Base-by-base conservation (phyloP, 179 eudicot genomes). In the Corrigiola litoralis region DNA sequence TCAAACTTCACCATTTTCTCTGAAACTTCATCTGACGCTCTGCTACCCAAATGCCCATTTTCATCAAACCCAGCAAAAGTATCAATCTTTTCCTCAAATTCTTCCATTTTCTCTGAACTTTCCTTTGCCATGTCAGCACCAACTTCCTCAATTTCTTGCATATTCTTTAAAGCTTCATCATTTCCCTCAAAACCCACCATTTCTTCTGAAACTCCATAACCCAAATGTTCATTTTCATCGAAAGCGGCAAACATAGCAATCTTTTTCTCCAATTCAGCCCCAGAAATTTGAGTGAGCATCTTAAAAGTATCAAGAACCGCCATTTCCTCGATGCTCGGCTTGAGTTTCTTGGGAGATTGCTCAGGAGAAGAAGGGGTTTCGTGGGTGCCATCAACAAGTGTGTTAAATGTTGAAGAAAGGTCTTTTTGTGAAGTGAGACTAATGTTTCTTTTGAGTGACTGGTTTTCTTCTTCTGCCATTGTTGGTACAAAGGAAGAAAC, bases 261-360 rank as follows among this genome's bases (percentile, higher is more conserved):
- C 21, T 36, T 58, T 21, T 24, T 10, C n/a, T 8, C 31, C 9
- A 37, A 34, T 14, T 34, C 28, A 58, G 24, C 11, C 62, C 29
- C 47, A 37, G 46, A 58, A 58, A 37, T 7, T n/a, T 17, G 31
- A 36, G 46, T 20, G 38, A 23, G 31, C 1, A 21, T 4, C 20
- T 27, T 21, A 23, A 58, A 7, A 21, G 5, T 20, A 37, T 38
- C 46, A 58, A 58, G 32, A 37, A 4, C 38, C 31, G 24, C 1
- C 4, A 1, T 37, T 37, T 58, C 32, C 37, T 34, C 16, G 36
- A 56, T 18, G 38, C 12, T 10, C 5, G 62, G 5, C 12, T 18
- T 52, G 5, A 37, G 58, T 29, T 58, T 58, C n/a, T 38, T 58
- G 62, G 21, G 47, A 58, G 62, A 37, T 21, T 58, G 46, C 1